These are phyloP conservation scores for Aegle marmelos DNA, from an alignment of 345 rosid species.

Conservation along the genomic window DNA sequence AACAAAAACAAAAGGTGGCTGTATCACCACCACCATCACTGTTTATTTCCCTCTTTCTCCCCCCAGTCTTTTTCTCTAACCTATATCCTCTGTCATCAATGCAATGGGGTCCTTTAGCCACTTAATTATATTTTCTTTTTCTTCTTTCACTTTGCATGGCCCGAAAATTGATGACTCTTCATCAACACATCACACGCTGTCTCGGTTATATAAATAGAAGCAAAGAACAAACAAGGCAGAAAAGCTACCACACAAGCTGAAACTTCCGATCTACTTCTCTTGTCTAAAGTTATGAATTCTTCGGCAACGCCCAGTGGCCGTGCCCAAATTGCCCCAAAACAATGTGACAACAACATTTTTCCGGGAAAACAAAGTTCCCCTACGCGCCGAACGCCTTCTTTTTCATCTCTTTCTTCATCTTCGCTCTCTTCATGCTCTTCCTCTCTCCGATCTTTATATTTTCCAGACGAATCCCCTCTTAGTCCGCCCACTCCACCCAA, in stretches of 20 bases:
- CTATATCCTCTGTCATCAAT: conserved; percentile 18
- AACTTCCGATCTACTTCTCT: not conserved
- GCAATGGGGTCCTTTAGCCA: conserved; percentile 14
- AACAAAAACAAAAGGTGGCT: not conserved
- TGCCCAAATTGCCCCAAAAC: conserved; percentile 23
- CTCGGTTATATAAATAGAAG: conserved; percentile 1
- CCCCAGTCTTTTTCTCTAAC: conserved; percentile 9
- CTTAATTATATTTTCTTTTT: not conserved
- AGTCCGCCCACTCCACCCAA: conserved; percentile 61
- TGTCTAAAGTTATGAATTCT: conserved; percentile 16
- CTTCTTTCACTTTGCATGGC: not conserved
- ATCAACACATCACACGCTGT: not conserved
- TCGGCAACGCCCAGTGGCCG: not conserved
- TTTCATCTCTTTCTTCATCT: conserved; percentile 34
- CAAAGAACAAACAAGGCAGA: not conserved
- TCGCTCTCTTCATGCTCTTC: conserved; percentile 35
- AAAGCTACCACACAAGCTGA: not conserved
- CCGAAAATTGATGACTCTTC: not conserved
- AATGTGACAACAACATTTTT: not conserved
- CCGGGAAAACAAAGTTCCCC: conserved; percentile 13
- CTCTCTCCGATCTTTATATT: conserved; percentile 30
- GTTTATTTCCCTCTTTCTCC: conserved; percentile 17
- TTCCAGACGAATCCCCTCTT: conserved; percentile 46
- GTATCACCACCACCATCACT: not conserved
- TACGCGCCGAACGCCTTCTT: conserved; percentile 28